These are phyloP conservation scores for Acanthamoeba healyi DNA, from an alignment of 208 protist genomes.

Conservation along the genomic window DNA sequence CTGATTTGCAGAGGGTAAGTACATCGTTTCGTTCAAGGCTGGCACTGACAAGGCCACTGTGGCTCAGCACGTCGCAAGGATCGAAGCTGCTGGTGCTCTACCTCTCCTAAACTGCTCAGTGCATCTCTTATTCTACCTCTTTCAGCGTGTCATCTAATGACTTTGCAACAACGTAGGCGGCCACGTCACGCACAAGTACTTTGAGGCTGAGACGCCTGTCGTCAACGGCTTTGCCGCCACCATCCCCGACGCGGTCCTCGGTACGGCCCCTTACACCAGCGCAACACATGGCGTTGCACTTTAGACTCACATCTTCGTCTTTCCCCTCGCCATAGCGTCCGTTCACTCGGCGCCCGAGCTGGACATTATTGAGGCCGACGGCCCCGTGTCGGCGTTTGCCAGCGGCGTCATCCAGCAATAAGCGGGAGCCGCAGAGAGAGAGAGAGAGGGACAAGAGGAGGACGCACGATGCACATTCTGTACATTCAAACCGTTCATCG, in stretches of 20 bases:
- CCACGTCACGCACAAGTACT: slow-evolving; percentile 26
- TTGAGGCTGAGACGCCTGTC: slow-evolving; percentile 39
- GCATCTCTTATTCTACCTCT: background rate
- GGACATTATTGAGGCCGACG: slow-evolving; percentile 42
- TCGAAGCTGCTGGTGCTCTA: slow-evolving; percentile 7
- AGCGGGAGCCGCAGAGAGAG: background rate
- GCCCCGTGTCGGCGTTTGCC: slow-evolving; percentile 34
- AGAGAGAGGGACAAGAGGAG: background rate
- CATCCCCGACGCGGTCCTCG: slow-evolving; percentile 38
- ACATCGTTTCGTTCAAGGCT: slow-evolving; percentile 65
- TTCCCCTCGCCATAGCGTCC: background rate
- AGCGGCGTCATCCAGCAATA: background rate
- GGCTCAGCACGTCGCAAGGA: background rate
- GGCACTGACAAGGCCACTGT: slow-evolving; percentile 42
- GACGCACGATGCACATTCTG: too few relatives aligned
- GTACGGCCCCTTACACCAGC: background rate
- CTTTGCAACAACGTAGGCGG: background rate
- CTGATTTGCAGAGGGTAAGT: background rate
- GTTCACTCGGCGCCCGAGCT: slow-evolving; percentile 35
- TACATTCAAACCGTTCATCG: background rate
- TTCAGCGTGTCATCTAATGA: background rate
- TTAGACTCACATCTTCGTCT: background rate
- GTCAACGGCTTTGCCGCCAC: slow-evolving; percentile 63
- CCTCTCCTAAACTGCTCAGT: background rate
- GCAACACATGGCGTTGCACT: too few relatives aligned